Evolutionary conservation across 495 filamentous ascomycete genomes (phyloP).

Genomic region (Penicillium robsamsonii): DNA sequence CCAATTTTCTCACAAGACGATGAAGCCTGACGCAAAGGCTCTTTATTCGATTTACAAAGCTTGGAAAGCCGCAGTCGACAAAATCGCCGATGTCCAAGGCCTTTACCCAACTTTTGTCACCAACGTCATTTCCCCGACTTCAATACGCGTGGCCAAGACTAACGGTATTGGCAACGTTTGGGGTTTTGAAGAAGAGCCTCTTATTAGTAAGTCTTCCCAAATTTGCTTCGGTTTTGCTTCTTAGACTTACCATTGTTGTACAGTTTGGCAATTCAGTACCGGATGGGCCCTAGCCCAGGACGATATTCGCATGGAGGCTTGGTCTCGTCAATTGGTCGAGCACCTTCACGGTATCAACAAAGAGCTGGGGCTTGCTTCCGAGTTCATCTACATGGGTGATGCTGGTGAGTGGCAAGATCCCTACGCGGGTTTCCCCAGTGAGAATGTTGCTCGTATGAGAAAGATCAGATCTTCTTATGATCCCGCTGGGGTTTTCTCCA

Average conservation of each 20-base stretch:
- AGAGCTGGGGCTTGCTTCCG: slow-evolving; percentile 19
- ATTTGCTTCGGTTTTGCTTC: too few relatives aligned
- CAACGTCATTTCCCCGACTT: slow-evolving; percentile 19
- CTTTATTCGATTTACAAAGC: slow-evolving; percentile 24
- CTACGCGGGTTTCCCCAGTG: slow-evolving; percentile 36
- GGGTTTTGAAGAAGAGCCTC: slow-evolving; percentile 30
- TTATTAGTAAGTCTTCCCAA: slow-evolving; percentile 20
- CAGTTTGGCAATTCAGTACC: slow-evolving; percentile 35
- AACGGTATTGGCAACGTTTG: slow-evolving; percentile 42
- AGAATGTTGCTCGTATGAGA: slow-evolving; percentile 33
- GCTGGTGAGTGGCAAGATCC: slow-evolving; percentile 41
- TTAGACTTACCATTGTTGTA: not conserved
- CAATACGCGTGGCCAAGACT: slow-evolving; percentile 17
- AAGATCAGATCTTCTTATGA: slow-evolving; percentile 38
- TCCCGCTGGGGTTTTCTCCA: slow-evolving; percentile 24
- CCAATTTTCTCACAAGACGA: slow-evolving; percentile 26
- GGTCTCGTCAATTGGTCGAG: slow-evolving; percentile 21
- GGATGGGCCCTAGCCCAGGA: slow-evolving; percentile 26
- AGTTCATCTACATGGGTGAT: slow-evolving; percentile 41
- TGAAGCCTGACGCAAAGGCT: slow-evolving; percentile 21
- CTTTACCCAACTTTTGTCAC: slow-evolving; percentile 31
- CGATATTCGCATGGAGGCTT: slow-evolving; percentile 34
- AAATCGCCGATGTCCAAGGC: slow-evolving; percentile 29
- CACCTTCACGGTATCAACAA: slow-evolving; percentile 22
- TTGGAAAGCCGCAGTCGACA: slow-evolving; percentile 26